Base-by-base conservation (phyloP, 306 rosid genomes). In the Lathyrus oleraceus region DNA sequence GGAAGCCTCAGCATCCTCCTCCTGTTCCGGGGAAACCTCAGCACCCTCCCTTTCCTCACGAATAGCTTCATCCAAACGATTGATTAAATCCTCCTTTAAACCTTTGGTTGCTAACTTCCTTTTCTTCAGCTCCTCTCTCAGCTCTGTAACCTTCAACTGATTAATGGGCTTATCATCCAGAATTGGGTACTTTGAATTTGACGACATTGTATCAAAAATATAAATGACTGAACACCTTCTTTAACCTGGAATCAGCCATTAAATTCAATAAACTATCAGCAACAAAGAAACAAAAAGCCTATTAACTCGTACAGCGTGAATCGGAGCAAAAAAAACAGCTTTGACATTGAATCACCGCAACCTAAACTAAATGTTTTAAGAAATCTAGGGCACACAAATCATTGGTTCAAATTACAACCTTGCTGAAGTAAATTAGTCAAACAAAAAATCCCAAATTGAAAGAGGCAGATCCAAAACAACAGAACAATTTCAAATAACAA, bases 141-240 rank as follows among this genome's bases (percentile, higher is more conserved):
- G 72, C 74, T 85, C 99, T 0, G 91, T 82, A 74, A 95, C 99
- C 85, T 78, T 95, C 99, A 95, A 95, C 70, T 89, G 97, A 70
- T 91, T 80, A 85, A 95, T 72, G 8, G 99, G 88, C 19, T 90
- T 85, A 75, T 87, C 82, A 59, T 86, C 92, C 32, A 91, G 87
- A 61, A 79, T 38, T 0, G 87, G 95, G 82, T 89, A 91, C 4
- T 73, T 77, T 8, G 97, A 84, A 4, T 73, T 77, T 10, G 97
- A 84, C 3, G 97, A 81, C 99, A 95, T 95, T 67, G 62, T 82
- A 23, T 60, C 79, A 69, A 56, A 76, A 70, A 16, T 57, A 51
- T 49, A 84, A 61, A 51, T 51, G 65, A 69, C 66, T 82, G 70
- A 71, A 63, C 74, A 72, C 87, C 81, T 73, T 67, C 69, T 69